phyloP scores from a whole-genome alignment of 345 rosid genomes.

The Bruguiera parviflora region DNA sequence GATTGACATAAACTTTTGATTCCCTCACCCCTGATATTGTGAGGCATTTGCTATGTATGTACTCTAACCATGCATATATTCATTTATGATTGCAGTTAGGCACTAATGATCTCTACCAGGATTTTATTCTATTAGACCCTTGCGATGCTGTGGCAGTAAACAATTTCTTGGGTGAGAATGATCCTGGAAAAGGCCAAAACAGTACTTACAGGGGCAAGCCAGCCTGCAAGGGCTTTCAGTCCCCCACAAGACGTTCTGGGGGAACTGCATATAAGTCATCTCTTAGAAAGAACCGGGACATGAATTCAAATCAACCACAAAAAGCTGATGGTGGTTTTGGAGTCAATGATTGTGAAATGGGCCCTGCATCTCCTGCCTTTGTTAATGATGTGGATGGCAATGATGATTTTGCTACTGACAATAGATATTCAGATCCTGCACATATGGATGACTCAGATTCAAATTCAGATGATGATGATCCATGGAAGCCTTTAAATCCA shows the following conservation, averaged over 20 bases:
- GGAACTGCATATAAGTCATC: slow-evolving; percentile 60
- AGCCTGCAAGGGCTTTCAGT: slow-evolving; percentile 47
- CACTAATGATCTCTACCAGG: slow-evolving; percentile 68
- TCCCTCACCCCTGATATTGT: slow-evolving; percentile 5
- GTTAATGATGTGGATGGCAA: slow-evolving; percentile 35
- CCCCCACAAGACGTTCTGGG: slow-evolving; percentile 56
- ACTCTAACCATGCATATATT: slow-evolving; percentile 16
- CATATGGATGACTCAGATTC: slow-evolving; percentile 54
- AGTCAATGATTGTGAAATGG: slow-evolving; percentile 34
- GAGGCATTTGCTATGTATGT: slow-evolving; percentile 6
- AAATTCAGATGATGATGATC: slow-evolving; percentile 53
- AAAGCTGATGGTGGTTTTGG: slow-evolving; percentile 29
- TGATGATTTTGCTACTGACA: slow-evolving; percentile 50
- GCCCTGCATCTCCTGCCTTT: slow-evolving; percentile 28
- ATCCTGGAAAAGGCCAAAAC: slow-evolving; percentile 39
- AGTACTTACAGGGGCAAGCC: slow-evolving; percentile 43
- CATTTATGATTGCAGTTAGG: slow-evolving; percentile 64
- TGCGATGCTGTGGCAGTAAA: slow-evolving; percentile 62
- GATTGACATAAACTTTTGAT: slow-evolving; percentile 12
- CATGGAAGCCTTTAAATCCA: slow-evolving; percentile 92
- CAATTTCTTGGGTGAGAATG: slow-evolving; percentile 45
- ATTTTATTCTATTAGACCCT: slow-evolving; percentile 83
- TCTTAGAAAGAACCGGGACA: slow-evolving; percentile 48
- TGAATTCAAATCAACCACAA: slow-evolving; percentile 42
- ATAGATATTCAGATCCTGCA: slow-evolving; percentile 45